Percentiles rank a stretch among this genome's conserved stretches.
Evolutionary conservation across 495 filamentous ascomycete species (phyloP).

Genomic region (Oidiodendron maius): DNA sequence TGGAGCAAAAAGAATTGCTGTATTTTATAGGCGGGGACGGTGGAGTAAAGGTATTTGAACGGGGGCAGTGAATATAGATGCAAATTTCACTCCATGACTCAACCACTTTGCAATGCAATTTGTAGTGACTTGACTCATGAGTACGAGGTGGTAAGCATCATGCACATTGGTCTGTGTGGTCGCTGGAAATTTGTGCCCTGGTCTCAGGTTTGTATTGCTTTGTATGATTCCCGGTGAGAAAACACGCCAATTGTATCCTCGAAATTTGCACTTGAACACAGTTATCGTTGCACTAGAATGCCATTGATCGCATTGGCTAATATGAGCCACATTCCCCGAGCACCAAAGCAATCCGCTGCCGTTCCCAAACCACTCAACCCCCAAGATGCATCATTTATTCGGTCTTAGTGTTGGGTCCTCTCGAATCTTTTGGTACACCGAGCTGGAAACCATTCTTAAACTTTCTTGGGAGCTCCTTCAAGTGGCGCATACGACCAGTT

Average conservation of each 20-base stretch:
- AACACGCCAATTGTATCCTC: background rate
- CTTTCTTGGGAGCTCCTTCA: conserved; percentile 81
- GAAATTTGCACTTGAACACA: background rate
- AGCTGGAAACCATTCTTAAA: conserved; percentile 97
- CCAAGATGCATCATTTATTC: conserved; percentile 20
- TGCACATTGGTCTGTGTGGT: background rate
- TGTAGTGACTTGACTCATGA: too few species aligned
- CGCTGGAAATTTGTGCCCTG: background rate
- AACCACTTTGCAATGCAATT: too few species aligned
- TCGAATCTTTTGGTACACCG: conserved; percentile 79
- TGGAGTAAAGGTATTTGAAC: conserved; percentile 73
- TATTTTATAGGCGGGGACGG: conserved; percentile 77
- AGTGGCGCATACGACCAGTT: conserved; percentile 85
- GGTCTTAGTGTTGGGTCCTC: conserved; percentile 44
- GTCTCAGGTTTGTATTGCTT: background rate
- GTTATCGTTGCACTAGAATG: conserved; percentile 9
- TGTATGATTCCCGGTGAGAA: background rate
- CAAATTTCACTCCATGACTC: background rate
- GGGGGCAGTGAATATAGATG: conserved; percentile 41
- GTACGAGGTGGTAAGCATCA: too few species aligned
- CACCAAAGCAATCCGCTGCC: conserved; percentile 20
- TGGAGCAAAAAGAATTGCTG: conserved; percentile 65
- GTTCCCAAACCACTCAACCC: conserved; percentile 20
- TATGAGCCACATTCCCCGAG: conserved; percentile 16
- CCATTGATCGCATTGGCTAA: conserved; percentile 25